Conservation (phyloP, 768 basidiomycete species). For the Boletus eberwhitei region DNA sequence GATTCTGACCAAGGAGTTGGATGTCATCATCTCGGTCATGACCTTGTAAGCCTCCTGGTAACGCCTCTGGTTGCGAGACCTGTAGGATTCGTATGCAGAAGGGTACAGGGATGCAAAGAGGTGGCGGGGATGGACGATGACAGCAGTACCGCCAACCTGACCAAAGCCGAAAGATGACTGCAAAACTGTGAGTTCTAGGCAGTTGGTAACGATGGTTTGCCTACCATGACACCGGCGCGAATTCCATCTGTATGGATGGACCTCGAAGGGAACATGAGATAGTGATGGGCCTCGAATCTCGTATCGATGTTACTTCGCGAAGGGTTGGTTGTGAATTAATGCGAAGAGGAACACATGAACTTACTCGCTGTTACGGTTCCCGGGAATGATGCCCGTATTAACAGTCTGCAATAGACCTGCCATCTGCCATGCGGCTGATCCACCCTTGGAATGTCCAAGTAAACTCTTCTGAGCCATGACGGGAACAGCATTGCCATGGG, state of each 20-base stretch:
- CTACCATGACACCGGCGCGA: conserved; percentile 80
- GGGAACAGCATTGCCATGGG: conserved; percentile 94
- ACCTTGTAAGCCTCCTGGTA: conserved; percentile 76
- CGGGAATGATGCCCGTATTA: conserved; percentile 82
- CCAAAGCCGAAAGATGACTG: conserved; percentile 97
- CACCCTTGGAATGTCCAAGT: conserved; percentile 97
- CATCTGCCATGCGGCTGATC: conserved; percentile 98
- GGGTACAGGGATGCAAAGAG: conserved; percentile 83
- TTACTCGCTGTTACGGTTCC: conserved; percentile 95
- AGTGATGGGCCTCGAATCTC: conserved; percentile 82
- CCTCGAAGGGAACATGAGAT: conserved; percentile 97
- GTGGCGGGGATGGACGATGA: conserved; percentile 88
- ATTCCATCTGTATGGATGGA: conserved; percentile 93
- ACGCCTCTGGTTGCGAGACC: conserved; percentile 60
- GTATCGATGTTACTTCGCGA: conserved; percentile 82
- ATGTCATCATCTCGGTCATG: conserved; percentile 96
- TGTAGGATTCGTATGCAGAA: conserved; percentile 75
- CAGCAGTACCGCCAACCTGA: conserved; percentile 92
- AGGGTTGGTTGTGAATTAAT: not conserved
- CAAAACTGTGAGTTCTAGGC: not conserved
- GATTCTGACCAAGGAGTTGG: conserved; percentile 89
- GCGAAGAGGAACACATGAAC: conserved; percentile 31
- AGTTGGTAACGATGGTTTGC: conserved; percentile 19
- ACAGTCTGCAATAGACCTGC: conserved; percentile 87
- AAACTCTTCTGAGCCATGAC: conserved; percentile 97